Evolutionary conservation across 2,329 filamentous ascomycete genomes (phyloP).

Genomic region (Aspergillus spinulosporus): DNA sequence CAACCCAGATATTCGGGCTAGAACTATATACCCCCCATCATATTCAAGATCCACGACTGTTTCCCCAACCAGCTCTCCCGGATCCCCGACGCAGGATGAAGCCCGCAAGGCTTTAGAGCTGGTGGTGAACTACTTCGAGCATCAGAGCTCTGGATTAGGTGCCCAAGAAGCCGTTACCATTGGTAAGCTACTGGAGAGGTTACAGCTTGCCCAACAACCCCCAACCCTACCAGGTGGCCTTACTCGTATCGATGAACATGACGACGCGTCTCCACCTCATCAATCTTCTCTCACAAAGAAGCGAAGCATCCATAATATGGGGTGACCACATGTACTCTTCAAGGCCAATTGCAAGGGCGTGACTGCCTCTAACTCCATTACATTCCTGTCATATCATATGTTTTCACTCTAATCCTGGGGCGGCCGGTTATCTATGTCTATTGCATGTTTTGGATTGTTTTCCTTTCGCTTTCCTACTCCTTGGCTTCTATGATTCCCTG

Average conservation of each 20-base stretch:
- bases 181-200: slow-evolving; percentile 80
- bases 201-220: slow-evolving; percentile 64
- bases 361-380: not conserved
- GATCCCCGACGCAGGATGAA: slow-evolving; percentile 78
- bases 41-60: slow-evolving; percentile 42
- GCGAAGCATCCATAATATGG: slow-evolving; percentile 47
- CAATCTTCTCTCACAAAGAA: slow-evolving; percentile 41
- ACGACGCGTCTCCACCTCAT: slow-evolving; percentile 37
- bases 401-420: slow-evolving; percentile 12
- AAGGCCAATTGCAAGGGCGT: not conserved
- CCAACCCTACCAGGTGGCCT: slow-evolving; percentile 45
- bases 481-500: slow-evolving; percentile 11
- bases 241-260: slow-evolving; percentile 45
- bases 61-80: slow-evolving; percentile 59
- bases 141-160: slow-evolving; percentile 66
- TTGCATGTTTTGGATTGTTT: slow-evolving; percentile 18
- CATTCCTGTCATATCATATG: not conserved
- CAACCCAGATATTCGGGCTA: slow-evolving; percentile 46
- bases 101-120: slow-evolving; percentile 78
- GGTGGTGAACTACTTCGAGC: slow-evolving; percentile 77
- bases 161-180: slow-evolving; percentile 79
- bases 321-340: slow-evolving; percentile 19
- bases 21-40: slow-evolving; percentile 43
- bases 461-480: slow-evolving; percentile 7
- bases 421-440: slow-evolving; percentile 16